Evolutionary conservation across 129 eudicot genomes (phyloP), one percentile per base, ranked within the genome.

Genomic region (Oenanthe sinensis): DNA sequence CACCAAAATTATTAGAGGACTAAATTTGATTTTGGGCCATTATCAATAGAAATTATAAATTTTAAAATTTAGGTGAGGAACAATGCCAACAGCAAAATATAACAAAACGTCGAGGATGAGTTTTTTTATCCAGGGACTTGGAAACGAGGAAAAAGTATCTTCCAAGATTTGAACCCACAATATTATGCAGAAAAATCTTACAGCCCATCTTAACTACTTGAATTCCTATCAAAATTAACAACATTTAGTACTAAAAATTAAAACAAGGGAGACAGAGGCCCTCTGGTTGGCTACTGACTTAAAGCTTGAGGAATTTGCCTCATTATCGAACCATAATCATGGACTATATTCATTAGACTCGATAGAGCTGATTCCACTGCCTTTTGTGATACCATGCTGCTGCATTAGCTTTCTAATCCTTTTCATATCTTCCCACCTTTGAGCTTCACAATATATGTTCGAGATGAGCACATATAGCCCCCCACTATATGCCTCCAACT

Each of bases 401-500:
- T 81, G 74, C 84, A 84, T 84, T 45, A 84, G 52, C 30, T 81
- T 84, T 80, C 87, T 85, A 71, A 85, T 67, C 70, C 76, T 78
- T 79, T 79, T 79, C 82, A 75, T 70, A 6, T 67, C 78, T 22
- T 81, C 85, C 87, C 87, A 84, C 70, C 71, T 69, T 26, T 63
- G 76, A 47, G 84, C 84, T 48, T 80, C 84, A 50, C 78, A 65
- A 20, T 71, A 85, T 78, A 85, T 85, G 37, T 85, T 85, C 0
- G 85, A 81, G 45, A 85, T 70, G 42, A 85, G 88, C 77, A 85
- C 88, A 71, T 81, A 81, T 49, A 81, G 70, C 14, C 83, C 88
- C 13, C 83, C 81, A 46, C 12, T 62, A 70, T 75, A 74, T 48
- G 68, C 16, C 65, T 85, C 82, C 80, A 81, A n/a, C 79, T 85